Conservation (phyloP, 164 flowering plant species). For the Tinospora cordifolia region DNA sequence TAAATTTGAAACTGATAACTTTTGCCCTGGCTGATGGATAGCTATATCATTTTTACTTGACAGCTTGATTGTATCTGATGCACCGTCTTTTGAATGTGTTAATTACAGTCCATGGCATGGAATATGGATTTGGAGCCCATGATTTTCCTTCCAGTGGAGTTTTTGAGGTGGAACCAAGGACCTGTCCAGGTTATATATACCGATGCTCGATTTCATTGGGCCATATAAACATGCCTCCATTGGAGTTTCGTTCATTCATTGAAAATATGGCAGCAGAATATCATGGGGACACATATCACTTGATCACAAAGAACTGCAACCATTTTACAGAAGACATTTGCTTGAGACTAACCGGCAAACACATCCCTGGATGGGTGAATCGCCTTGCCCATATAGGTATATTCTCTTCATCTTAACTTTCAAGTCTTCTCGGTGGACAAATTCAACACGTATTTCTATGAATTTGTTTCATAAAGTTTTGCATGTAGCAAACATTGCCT, state of each 20-base stretch:
- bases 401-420: neutral
- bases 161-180: constrained; percentile 80
- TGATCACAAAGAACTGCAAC: constrained; percentile 82
- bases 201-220: constrained; percentile 62
- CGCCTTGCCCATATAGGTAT: constrained; percentile 73
- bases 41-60: neutral
- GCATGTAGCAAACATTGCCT: neutral
- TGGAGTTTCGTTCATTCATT: constrained; percentile 53
- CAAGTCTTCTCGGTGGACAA: neutral
- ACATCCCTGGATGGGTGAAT: constrained; percentile 82
- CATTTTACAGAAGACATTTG: constrained; percentile 74
- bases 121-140: constrained; percentile 90
- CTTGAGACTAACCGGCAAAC: constrained; percentile 49
- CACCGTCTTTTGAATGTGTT: neutral
- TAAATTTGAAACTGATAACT: neutral
- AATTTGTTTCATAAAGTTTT: too few relatives aligned
- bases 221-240: constrained; percentile 35
- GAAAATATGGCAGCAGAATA: constrained; percentile 62
- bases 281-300: constrained; percentile 87
- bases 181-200: constrained; percentile 75
- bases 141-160: constrained; percentile 82
- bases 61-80: neutral
- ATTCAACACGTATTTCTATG: too few relatives aligned
- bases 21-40: neutral
- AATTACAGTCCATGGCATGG: constrained; percentile 67